Base-by-base conservation (phyloP, 2,329 filamentous ascomycete genomes). In the Sphaerostilbella broomeana region DNA sequence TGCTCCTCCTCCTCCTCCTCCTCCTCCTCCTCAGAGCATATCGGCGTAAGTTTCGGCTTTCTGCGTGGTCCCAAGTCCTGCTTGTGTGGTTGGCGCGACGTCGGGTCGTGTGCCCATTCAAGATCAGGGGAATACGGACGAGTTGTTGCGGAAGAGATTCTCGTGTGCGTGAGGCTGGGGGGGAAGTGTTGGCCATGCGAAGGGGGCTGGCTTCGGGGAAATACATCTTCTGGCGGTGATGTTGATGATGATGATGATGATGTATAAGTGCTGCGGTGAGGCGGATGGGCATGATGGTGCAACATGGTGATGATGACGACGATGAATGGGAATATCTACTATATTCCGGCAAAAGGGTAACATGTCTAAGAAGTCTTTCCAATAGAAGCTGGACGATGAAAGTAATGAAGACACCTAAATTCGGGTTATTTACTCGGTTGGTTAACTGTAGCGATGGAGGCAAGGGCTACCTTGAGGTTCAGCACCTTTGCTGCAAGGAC, bases 231-330 rank as follows among this genome's bases (percentile, higher is more conserved):
- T 4, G 33, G n/a, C 10, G 21, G 6, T 4, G 26, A 6, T 17
- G 37, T 16, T 3, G 24, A 5, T n/a, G n/a, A n/a, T n/a, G n/a
- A n/a, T n/a, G n/a, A n/a, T n/a, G n/a, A n/a, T n/a, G n/a, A n/a
- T n/a, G n/a, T n/a, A 5, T 24, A 33, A 22, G 45, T 37, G 30
- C 26, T 35, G n/a, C 44, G 31, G 6, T 46, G 47, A 13, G 48
- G 30, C 17, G 49, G 49, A 11, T 51, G 44, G 10, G 31, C 31
- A 30, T 47, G 38, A 29, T 32, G 40, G 15, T 47, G 37, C 33
- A 43, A 28, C 52, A 56, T 56, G 40, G 19, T 25, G 33, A 32
- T 43, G 20, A 6, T 27, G 13, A 24, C n/a, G 7, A 16, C 13
- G 22, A 32, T 38, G 21, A 13, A 15, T 19, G 9, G 4, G 12